Percentiles rank a stretch among this genome's conserved stretches.
Evolutionary conservation across 257 asterid genomes (phyloP).

Genomic region (Avicennia marina): DNA sequence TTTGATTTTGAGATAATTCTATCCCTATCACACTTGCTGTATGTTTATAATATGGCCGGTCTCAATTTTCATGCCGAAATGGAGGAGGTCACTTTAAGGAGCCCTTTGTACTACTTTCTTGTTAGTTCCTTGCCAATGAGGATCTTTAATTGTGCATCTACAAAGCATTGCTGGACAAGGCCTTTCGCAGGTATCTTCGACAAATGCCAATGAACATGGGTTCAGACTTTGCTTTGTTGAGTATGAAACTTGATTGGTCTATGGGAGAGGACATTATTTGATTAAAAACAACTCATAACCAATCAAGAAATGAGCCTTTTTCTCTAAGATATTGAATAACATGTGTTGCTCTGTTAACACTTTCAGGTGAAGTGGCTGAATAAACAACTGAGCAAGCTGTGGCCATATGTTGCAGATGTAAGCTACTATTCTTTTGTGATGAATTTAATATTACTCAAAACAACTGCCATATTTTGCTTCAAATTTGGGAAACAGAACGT

Average conservation of each 20-base stretch:
- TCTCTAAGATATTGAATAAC: background rate
- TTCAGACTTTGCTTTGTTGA: conserved; percentile 6
- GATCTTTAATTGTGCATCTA: no score
- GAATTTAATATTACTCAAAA: background rate
- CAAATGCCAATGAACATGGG: background rate
- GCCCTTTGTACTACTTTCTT: no score
- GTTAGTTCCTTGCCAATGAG: conserved; percentile 11
- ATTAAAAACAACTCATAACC: conserved; percentile 7
- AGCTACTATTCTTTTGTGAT: conserved; percentile 27
- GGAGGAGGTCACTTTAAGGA: no score
- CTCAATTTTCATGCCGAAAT: no score
- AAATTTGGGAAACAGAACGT: background rate
- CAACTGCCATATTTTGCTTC: conserved; percentile 6
- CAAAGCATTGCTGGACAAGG: background rate
- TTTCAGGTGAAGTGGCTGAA: conserved; percentile 97
- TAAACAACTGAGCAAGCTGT: conserved; percentile 75
- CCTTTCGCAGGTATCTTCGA: no score
- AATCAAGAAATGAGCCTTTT: background rate
- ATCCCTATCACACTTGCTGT: no score
- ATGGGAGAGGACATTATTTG: background rate
- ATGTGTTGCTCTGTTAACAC: conserved; percentile 12
- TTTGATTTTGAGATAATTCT: no score
- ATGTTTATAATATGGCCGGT: no score
- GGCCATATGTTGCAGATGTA: conserved; percentile 97
- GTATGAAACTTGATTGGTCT: no score